Base-by-base conservation (phyloP, 306 rosid genomes). In the Dryas drummondii region DNA sequence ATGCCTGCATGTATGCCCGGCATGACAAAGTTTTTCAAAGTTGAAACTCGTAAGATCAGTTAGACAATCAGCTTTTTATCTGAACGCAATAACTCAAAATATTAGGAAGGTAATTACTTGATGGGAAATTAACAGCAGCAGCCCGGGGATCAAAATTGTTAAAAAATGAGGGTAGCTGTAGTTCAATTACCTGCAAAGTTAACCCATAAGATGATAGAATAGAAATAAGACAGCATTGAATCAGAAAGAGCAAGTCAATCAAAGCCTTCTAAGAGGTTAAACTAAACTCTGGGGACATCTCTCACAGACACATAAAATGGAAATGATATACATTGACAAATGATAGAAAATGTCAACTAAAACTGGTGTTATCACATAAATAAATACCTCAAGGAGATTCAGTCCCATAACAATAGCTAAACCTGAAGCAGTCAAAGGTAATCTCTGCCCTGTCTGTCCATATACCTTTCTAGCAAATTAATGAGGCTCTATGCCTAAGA, bases 401-500 rank as follows among this genome's bases (percentile, higher is more conserved):
- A 94, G 81, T 71, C 98, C 98, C 96, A 91, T 94, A 70, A 94
- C 63, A 82, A 91, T 85, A 56, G 98, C 98, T 81, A 94, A 79
- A 79, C 94, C 94, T 71, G 98, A 94, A 79, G 96, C 98, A 76
- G 91, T 94, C 84, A 94, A 46, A 59, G 97, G 97, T 84, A 91
- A 87, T 26, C 98, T 96, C 76, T 88, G 98, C 79, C 98, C 97
- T 76, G 92, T 84, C 87, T 94, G 98, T 67, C 98, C 98, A 77
- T 94, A 94, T 78, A 96, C 98, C 85, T 94, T 91, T 70, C 98
- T 97, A 68, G 96, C 98, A 85, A 94, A n/a, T n/a, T n/a, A n/a
- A 84, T 79, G 98, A 91, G 56, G 97, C 98, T 66, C 91, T 51
- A 94, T 79, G 51, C 98, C 97, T 74, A 94, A 82, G 56, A 91